Base-by-base conservation (phyloP, 768 basidiomycete species). In the Crassisporium funariophilum region DNA sequence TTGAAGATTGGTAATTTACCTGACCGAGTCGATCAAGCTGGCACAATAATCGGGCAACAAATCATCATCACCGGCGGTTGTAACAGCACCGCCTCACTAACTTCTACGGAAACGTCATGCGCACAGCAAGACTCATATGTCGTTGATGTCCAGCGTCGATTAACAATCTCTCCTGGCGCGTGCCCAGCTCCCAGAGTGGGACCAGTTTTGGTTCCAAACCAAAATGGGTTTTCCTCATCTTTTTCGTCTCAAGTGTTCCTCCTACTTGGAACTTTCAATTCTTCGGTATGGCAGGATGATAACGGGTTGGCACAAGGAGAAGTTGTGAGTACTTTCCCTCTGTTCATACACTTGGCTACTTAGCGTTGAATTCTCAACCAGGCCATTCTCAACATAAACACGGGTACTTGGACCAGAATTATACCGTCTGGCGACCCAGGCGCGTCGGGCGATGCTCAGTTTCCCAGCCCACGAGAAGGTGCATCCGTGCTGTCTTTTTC, bases 371-470 rank as follows among this genome's bases (percentile, higher is more conserved):
- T 40, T n/a, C 49, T 11, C 42, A 35, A 46, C 2, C 42, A 86
- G 84, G 83, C 77, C 46, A 69, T 91, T 10, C 66, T 90, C 29
- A 79, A 88, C 52, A 70, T 75, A 23, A 68, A 73, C 24, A 77
- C 81, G 2, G 84, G 78, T 5, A 69, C 76, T 7, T 91, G 88
- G 90, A 82, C 79, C 37, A 78, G 89, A 54, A 63, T 88, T 13
- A 64, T 91, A 25, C 89, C 89, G 29, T 74, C 89, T 25, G 88
- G 88, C 25, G 88, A 91, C 60, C 89, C 90, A 34, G 76, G 72
- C 13, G 64, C 70, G n/a, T 57, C 71, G 15, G 78, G 77, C 31
- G 62, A 59, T 11, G 67, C 68, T 5, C 56, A 74, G 15, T 86
- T 77, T 59, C 90, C 90, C 6, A 69, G 72, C 20, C 82, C 86